A percentile compares a stretch with the other conserved stretches of the same genome.
phyloP scores from a whole-genome alignment of 192 early-diverging fungal genomes.

The Piromyces sp. region DNA sequence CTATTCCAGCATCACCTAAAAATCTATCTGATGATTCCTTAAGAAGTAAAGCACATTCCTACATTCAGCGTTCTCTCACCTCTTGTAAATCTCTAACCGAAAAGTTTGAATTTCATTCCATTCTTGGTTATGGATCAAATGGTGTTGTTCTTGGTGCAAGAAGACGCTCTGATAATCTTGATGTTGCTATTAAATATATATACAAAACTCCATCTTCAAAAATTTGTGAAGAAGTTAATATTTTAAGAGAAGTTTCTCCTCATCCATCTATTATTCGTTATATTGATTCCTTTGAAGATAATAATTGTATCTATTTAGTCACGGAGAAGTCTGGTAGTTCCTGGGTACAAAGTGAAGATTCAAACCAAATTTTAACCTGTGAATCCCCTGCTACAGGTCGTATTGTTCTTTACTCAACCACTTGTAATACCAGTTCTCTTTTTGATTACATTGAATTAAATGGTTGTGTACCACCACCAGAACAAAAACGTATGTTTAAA shows the following conservation, averaged over 20 bases:
- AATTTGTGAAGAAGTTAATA: neutral
- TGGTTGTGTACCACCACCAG: neutral
- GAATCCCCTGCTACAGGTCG: neutral
- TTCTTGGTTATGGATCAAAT: neutral
- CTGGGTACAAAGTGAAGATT: neutral
- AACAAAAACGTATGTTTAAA: neutral
- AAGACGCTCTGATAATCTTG: neutral
- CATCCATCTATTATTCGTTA: neutral
- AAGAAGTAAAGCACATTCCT: neutral
- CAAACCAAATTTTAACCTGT: neutral
- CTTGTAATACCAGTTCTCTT: neutral
- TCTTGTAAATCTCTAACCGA: neutral
- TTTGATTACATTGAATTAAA: neutral
- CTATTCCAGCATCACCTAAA: neutral
- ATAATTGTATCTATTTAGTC: neutral
- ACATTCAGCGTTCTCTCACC: neutral
- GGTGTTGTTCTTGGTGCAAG: neutral
- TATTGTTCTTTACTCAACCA: neutral
- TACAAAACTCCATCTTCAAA: neutral
- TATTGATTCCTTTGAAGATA: neutral
- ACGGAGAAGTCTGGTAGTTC: neutral
- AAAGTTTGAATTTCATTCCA: neutral
- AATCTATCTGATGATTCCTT: neutral
- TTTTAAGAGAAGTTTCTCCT: neutral
- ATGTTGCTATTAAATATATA: neutral